A percentile compares a stretch with the other conserved stretches of the same genome.
Conservation (phyloP, 306 rosid genomes). For the Lathyrus sativus region DNA sequence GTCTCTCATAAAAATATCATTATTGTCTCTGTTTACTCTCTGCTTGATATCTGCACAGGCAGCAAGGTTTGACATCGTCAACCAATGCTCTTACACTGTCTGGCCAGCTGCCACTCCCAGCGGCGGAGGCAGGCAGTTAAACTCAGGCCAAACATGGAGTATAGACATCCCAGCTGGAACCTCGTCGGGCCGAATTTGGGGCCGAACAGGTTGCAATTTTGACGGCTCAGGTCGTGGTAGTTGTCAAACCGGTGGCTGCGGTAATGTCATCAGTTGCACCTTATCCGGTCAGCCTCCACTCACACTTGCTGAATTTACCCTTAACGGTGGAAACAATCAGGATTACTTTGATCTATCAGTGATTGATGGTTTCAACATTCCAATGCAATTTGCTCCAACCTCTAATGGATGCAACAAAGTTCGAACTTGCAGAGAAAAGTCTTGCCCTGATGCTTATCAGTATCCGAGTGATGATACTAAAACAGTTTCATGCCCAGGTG, state of each 20-base stretch:
- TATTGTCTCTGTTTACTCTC: constrained; percentile 1
- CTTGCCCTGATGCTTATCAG: no score
- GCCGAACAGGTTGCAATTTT: constrained; percentile 61
- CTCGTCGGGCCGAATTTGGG: constrained; percentile 55
- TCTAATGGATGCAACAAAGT: no score
- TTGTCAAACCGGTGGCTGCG: constrained; percentile 64
- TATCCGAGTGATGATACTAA: no score
- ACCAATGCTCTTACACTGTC: constrained; percentile 50
- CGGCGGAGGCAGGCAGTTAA: constrained; percentile 44
- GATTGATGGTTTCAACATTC: no score
- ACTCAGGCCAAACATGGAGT: constrained; percentile 38
- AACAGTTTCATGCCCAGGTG: no score
- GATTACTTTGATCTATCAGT: no score
- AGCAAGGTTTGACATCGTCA: constrained; percentile 45
- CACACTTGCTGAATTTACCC: no score
- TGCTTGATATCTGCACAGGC: constrained; percentile 12
- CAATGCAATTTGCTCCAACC: no score
- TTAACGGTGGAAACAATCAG: no score
- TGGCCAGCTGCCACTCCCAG: constrained; percentile 47
- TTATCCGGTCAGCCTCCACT: no score
- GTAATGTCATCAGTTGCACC: not conserved
- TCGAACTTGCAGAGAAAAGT: no score
- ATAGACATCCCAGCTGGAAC: constrained; percentile 40
- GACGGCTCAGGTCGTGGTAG: constrained; percentile 42
- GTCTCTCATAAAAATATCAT: not conserved